Base-by-base conservation (phyloP, 1,139 yeast species). In the Geotrichum fermentans region DNA sequence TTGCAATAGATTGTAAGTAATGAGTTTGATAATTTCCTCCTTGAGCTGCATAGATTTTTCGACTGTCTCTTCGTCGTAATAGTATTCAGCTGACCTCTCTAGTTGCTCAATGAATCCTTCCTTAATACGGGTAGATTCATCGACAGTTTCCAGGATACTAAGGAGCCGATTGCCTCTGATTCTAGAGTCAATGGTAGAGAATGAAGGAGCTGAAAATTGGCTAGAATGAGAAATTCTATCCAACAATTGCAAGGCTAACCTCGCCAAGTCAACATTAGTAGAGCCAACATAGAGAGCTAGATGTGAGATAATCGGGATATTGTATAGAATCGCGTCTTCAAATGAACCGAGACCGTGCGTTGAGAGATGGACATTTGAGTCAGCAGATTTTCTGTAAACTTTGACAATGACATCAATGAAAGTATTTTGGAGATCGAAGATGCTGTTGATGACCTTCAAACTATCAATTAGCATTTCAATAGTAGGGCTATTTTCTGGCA, bases 21-120 rank as follows among this genome's bases (percentile, higher is more conserved):
- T 61, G 58, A 85, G 84, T 36, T 78, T 71, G 47, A 90, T 66
- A 7, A 88, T 67, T 21, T 75, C 73, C 29, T 77, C 63, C 57
- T 86, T 87, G n/a, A 80, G 60, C 13, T 67, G 69, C 22, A 83
- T 64, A 3, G 68, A 66, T 13, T 64, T 35, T 18, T 54, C 56
- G 13, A 47, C 37, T 5, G 51, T 53, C 34, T 45, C 66, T 61
- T 56, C 67, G 35, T 60, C 44, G 21, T 28, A 34, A 18, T 42
- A 57, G 8, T 41, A 47, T 30, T 59, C 68, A 43, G 68, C 70
- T 48, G 71, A 70, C 10, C 78, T 58, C 42, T 79, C 83, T 40
- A 90, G 68, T 60, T 87, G 95, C 45, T 78, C 78, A 43, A 87
- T 80, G 53, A 89, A 80, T 0, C 89, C 81, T 58, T 77, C 79